phyloP scores from a whole-genome alignment of 2,329 filamentous ascomycete genomes.

The Sporothrix schenckii region DNA sequence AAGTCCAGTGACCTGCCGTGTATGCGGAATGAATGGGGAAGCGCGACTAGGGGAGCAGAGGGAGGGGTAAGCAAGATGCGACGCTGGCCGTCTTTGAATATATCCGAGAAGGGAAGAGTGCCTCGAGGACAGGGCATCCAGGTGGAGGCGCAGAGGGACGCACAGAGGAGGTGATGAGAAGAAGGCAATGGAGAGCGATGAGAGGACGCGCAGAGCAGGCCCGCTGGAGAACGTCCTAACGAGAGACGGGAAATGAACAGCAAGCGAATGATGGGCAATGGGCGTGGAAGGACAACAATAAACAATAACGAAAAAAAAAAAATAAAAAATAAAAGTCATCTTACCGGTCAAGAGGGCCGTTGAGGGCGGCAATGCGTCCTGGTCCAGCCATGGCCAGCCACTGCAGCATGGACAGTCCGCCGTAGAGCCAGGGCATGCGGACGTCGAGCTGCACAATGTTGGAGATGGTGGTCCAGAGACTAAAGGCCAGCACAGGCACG shows the following conservation, averaged over 20 bases:
- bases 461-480: conserved; percentile 72
- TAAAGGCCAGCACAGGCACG: conserved; percentile 72
- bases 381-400: conserved; percentile 73
- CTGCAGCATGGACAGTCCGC: conserved; percentile 74
- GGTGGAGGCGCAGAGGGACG: not conserved
- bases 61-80: conserved; percentile 8
- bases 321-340: conserved; percentile 43
- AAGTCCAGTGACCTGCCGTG: conserved; percentile 32
- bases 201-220: conserved; percentile 21
- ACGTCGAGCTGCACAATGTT: conserved; percentile 71
- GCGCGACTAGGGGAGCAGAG: not conserved
- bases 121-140: not conserved
- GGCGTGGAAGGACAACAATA: not conserved
- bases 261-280: not conserved
- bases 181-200: conserved; percentile 10
- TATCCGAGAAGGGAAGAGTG: not conserved
- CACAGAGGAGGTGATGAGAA: conserved; percentile 13
- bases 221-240: not conserved
- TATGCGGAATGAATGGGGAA: conserved; percentile 33
- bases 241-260: not conserved
- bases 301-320: conserved; percentile 33
- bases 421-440: conserved; percentile 90
- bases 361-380: conserved; percentile 71
- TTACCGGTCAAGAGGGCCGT: conserved; percentile 90
- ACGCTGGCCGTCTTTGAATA: not conserved